A percentile compares a stretch with the other conserved stretches of the same genome.
Conservation (phyloP, 2,329 filamentous ascomycete species). For the Coccinonectria pachysandricola region DNA sequence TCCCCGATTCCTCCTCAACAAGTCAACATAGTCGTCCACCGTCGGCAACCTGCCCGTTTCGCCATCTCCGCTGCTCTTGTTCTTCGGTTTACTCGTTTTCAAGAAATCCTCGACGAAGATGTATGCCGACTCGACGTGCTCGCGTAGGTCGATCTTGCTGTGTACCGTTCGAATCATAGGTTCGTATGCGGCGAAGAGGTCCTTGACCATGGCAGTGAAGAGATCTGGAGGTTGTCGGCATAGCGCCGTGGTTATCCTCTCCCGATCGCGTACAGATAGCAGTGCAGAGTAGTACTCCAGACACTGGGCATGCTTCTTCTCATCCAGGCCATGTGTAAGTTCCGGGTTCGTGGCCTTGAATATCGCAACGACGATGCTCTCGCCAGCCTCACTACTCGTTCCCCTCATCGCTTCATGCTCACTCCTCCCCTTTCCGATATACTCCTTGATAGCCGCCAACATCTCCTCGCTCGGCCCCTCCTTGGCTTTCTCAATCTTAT, state of each 20-base stretch:
- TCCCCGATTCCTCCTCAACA: slow-evolving; percentile 54
- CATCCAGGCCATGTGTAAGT: slow-evolving; percentile 37
- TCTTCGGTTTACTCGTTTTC: slow-evolving; percentile 40
- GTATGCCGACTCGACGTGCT: slow-evolving; percentile 57
- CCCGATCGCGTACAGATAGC: slow-evolving; percentile 64
- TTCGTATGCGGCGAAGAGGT: slow-evolving; percentile 58
- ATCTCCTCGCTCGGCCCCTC: slow-evolving; percentile 48
- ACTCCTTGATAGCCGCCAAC: slow-evolving; percentile 48
- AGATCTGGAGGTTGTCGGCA: slow-evolving; percentile 62
- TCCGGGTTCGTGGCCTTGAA: slow-evolving; percentile 42
- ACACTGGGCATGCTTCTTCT: slow-evolving; percentile 52
- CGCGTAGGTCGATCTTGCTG: slow-evolving; percentile 58
- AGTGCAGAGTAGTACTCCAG: slow-evolving; percentile 61
- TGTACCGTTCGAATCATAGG: slow-evolving; percentile 65
- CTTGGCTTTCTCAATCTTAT: slow-evolving; percentile 54
- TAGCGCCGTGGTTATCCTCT: slow-evolving; percentile 54
- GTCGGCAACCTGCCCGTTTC: slow-evolving; percentile 35
- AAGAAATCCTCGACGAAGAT: slow-evolving; percentile 63
- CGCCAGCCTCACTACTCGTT: slow-evolving; percentile 37
- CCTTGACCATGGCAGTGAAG: slow-evolving; percentile 57
- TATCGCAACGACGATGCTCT: slow-evolving; percentile 60
- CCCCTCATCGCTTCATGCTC: slow-evolving; percentile 50
- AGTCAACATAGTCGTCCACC: slow-evolving; percentile 60
- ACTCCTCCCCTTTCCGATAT: slow-evolving; percentile 40
- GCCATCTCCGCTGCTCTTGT: slow-evolving; percentile 16